Evolutionary conservation across 768 basidiomycete genomes (phyloP), one percentile per base, ranked within the genome.

Genomic region (Phlebiopsis flavidoalba): DNA sequence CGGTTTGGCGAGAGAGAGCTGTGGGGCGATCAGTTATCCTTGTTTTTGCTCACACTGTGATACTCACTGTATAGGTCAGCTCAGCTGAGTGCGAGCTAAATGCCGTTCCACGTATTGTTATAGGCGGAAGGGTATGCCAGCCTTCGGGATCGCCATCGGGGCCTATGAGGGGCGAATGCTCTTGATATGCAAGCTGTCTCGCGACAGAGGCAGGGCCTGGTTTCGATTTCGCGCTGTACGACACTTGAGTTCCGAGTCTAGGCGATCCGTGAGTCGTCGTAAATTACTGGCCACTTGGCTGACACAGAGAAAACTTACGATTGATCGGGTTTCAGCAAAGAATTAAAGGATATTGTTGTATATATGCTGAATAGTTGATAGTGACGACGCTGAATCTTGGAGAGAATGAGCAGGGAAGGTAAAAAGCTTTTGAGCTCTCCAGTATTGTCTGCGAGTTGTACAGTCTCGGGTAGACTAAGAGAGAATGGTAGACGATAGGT

Each of bases 81-180:
- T 53, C 53, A 17, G 36, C 36, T 19, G 35, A 31, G 24, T 36
- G 36, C 19, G 53, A 62, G 31, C 61, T 66, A 64, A 71, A 71
- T 14, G 67, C 47, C 21, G 47, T 60, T 6, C 70, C 70, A 14
- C 52, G 47, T 2, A 67, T 36, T 2, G 14, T 21, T 11, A 65
- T 46, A 3, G 67, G 46, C 17, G 43, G 22, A 3, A 67, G 57
- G 12, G 62, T 59, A 46, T 64, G 61, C 70, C 70, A 71, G 17
- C 68, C 70, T 15, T 66, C 67, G 0, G 68, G 66, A 21, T 71
- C 70, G 3, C 54, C 64, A 22, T 68, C 65, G 1, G 65, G 66
- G 1, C 66, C 70, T 17, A 64, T 53, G 4, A 71, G 45, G 1
- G 68, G 64, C 8, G 40, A 54, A 21, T 61, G 49, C 10, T 65